These are phyloP conservation scores for Penicillium coffeae DNA, from an alignment of 495 filamentous ascomycete species.

Conservation along the genomic window DNA sequence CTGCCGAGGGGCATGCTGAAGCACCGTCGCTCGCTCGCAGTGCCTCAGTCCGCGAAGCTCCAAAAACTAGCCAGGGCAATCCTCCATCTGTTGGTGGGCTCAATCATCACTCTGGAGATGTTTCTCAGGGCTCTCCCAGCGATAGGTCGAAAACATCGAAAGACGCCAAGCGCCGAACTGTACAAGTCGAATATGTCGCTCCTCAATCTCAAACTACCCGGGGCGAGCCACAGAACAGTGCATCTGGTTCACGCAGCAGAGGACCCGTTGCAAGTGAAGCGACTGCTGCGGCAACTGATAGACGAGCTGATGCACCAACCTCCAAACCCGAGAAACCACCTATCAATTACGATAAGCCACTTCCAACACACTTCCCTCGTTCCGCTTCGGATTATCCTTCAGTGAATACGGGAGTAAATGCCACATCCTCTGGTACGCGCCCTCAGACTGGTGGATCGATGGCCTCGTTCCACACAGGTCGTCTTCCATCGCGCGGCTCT, in stretches of 20 bases:
- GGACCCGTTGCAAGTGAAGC: conserved; percentile 16
- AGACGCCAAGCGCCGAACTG: conserved; percentile 88
- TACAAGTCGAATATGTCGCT: conserved; percentile 97
- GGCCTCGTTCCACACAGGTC: conserved; percentile 59
- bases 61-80: conserved; percentile 61
- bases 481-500: conserved; percentile 74
- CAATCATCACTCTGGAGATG: conserved; percentile 68
- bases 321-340: conserved; percentile 10
- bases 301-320: conserved; percentile 6
- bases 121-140: conserved; percentile 63
- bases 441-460: conserved; percentile 83
- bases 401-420: conserved; percentile 40
- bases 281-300: conserved; percentile 3
- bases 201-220: conserved; percentile 76
- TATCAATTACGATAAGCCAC: conserved; percentile 25
- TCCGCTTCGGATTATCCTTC: conserved; percentile 55
- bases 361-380: conserved; percentile 46
- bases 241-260: conserved; percentile 13
- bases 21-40: conserved; percentile 70
- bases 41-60: conserved; percentile 85
- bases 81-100: conserved; percentile 61
- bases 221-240: conserved; percentile 46
- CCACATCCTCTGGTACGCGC: conserved; percentile 51
- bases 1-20: conserved; percentile 52
- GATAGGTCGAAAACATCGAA: conserved; percentile 61